Evolutionary conservation across 2,329 filamentous ascomycete species (phyloP), one percentile per base, ranked within the genome.

Genomic region (Rhynchosporium secalis): DNA sequence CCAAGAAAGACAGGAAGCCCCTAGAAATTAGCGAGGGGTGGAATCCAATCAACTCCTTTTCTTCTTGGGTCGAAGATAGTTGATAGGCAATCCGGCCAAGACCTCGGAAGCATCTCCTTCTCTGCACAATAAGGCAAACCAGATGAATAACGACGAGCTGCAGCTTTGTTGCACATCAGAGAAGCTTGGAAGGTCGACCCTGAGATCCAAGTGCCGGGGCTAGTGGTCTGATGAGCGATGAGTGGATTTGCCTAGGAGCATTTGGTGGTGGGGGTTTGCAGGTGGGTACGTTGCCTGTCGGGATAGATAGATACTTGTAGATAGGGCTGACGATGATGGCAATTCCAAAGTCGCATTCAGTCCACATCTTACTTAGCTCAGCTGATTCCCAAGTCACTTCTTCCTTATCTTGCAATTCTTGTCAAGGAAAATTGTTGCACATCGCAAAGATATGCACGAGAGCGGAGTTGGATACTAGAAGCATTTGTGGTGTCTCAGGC

Each of bases 401-500:
- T 58, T 48, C 33, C 45, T 29, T 49, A 33, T 43, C 20, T 36
- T 36, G 1, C 33, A 36, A 10, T 36, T 36, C 33, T 15, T n/a
- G 8, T 38, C n/a, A 28, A 38, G 48, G 48, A 28, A 4, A 33
- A 51, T 33, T 58, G 56, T 31, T 58, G 56, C 56, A 51, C 28
- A 51, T 61, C 60, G 60, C 60, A 61, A 2, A 15, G 38, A 31
- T 49, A 43, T 61, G 60, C 60, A 61, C 26, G 54, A 51, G 55
- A 61, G 60, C 56, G 60, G 60, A 57, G 56, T 49, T 38, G 36
- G 40, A 45, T 20, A 29, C 36, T 60, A 29, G 40, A 46, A 58
- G 46, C 48, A 43, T 43, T 29, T 49, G 43, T 49, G 46, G 31
- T 51, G 45, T 56, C 59, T 46, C 46, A 56, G 31, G 41, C 6